Percentiles rank a stretch among this genome's conserved stretches.
Evolutionary conservation across 2,329 filamentous ascomycete species (phyloP).

Genomic region (Ramularia endophylla): DNA sequence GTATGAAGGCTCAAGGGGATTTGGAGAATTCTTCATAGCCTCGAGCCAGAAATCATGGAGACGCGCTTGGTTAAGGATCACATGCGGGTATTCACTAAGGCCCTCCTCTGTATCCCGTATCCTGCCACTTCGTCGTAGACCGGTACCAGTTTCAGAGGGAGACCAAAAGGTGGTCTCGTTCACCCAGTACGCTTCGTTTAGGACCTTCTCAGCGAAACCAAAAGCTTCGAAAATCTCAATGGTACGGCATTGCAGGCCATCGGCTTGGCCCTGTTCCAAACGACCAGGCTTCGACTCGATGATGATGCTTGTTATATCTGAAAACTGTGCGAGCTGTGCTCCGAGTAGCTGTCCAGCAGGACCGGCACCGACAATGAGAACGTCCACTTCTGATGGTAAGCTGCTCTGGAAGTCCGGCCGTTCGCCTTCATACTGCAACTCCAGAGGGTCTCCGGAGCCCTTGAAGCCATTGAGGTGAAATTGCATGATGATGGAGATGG

Average conservation of each 20-base stretch:
- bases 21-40: constrained; percentile 29
- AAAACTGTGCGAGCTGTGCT: constrained; percentile 44
- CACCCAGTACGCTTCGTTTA: constrained; percentile 63
- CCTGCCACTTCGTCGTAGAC: constrained; percentile 52
- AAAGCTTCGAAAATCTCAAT: constrained; percentile 71
- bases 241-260: constrained; percentile 59
- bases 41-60: constrained; percentile 50
- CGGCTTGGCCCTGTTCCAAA: constrained; percentile 38
- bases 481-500: constrained; percentile 21
- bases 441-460: constrained; percentile 28
- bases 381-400: constrained; percentile 37
- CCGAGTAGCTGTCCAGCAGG: constrained; percentile 45
- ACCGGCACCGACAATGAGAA: constrained; percentile 47
- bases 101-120: constrained; percentile 59
- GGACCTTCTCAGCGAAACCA: constrained; percentile 57
- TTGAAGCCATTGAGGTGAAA: constrained; percentile 32
- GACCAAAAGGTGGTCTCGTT: constrained; percentile 58
- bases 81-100: constrained; percentile 58
- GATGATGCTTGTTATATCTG: constrained; percentile 45
- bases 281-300: constrained; percentile 32
- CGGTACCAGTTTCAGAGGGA: constrained; percentile 51
- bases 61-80: constrained; percentile 64
- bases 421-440: constrained; percentile 24
- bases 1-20: constrained; percentile 28
- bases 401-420: constrained; percentile 27